A percentile compares a stretch with the other conserved stretches of the same genome.
These are phyloP conservation scores for Plantago major DNA, from an alignment of 257 asterid genomes.

Conservation along the genomic window DNA sequence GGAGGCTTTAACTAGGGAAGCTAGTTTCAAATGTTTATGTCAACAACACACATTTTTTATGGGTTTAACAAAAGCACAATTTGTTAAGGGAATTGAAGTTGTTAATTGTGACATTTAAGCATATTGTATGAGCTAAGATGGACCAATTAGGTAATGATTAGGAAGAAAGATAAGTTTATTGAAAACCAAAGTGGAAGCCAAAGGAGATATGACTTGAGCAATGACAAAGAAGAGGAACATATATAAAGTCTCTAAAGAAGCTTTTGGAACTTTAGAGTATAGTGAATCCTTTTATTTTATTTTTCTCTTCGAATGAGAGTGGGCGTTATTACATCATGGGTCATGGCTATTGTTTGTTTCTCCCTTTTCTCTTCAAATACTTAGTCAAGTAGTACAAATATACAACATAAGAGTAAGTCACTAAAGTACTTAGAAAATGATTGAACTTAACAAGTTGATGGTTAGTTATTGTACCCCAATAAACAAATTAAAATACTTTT, in stretches of 20 bases:
- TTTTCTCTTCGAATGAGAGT: no score
- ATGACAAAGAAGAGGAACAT: slow-evolving; percentile 20
- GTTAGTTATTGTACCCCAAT: no score
- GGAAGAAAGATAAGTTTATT: slow-evolving; percentile 13
- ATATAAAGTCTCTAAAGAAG: slow-evolving; percentile 26
- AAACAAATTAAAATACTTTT: no score
- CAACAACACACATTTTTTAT: neutral
- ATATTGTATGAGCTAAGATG: no score
- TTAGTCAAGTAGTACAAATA: no score
- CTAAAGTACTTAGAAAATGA: no score
- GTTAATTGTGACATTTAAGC: no score
- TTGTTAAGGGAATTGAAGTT: neutral
- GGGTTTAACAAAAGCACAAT: slow-evolving; percentile 3
- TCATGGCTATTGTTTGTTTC: neutral
- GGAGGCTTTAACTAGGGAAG: slow-evolving; percentile 28
- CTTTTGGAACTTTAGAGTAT: slow-evolving; percentile 39
- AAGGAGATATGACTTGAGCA: slow-evolving; percentile 37
- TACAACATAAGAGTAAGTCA: no score
- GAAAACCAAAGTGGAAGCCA: slow-evolving; percentile 22
- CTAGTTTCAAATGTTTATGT: neutral
- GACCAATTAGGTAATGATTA: slow-evolving; percentile 19
- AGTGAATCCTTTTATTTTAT: slow-evolving; percentile 15
- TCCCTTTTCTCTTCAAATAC: neutral
- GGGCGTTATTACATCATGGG: slow-evolving; percentile 4
- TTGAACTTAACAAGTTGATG: no score